Base-by-base conservation (phyloP, 2,329 filamentous ascomycete genomes). In the Diaporthe humulicola region DNA sequence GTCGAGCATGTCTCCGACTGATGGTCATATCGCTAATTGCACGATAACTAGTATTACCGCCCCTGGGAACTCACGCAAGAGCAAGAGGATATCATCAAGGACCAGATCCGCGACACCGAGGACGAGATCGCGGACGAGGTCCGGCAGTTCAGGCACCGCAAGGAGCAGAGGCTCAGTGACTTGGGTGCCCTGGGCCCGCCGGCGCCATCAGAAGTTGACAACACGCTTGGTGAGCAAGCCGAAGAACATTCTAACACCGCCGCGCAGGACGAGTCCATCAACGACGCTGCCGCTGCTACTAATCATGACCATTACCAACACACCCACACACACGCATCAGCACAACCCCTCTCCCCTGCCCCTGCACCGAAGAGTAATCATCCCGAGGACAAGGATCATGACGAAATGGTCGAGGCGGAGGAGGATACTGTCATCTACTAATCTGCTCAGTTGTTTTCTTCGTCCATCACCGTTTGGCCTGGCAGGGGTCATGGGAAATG, bases 361-460 rank as follows among this genome's bases (percentile, higher is more conserved):
- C 77, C 77, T 74, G 71, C 79, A 71, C 78, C 77, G 73, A 83
- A 80, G 76, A 76, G 72, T 58, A 79, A 77, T 40, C 81, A 81
- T 69, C 74, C 70, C 25, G 74, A 75, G 70, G 83, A 86, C 73
- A 87, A 84, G 80, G 87, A 87, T 74, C 81, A 89, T 78, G 89
- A 93, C 75, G 93, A 96, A 79, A 88, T 97, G 78, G 92, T 97
- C 71, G 94, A 95, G 83, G 94, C 93, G 72, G 94, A 95, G 75
- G 95, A 98, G 85, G 95, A 98, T 80, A 95, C 93, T 79, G 95
- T 98, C 71, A 96, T 98, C 75, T 98, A 98, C 86, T 98, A 86
- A 89, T 25, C 58, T 42, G 60, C 50, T 57, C 66, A 54, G 56
- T 30, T 17, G 52, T 25, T 17, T 40, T 19, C 14, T 40, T 40